phyloP scores from a whole-genome alignment of 139 green algal species.

The Tetradesmus lagerheimii region DNA sequence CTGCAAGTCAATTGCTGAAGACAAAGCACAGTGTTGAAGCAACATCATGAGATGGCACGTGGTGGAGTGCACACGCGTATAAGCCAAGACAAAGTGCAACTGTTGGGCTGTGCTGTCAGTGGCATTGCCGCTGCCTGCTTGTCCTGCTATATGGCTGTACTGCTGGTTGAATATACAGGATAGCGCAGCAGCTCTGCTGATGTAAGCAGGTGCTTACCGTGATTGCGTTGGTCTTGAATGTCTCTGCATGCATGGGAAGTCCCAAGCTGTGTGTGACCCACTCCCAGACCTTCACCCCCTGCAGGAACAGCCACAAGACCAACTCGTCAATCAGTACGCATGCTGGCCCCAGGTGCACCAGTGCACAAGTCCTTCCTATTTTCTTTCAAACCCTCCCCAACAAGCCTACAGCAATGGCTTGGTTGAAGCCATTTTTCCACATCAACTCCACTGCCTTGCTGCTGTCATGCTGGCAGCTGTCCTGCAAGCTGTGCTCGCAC shows the following conservation, averaged over 20 bases:
- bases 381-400: no score
- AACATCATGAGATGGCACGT: no score
- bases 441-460: background rate
- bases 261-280: slow-evolving; percentile 67
- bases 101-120: background rate
- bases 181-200: background rate
- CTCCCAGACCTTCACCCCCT: slow-evolving; percentile 54
- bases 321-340: background rate
- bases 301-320: background rate
- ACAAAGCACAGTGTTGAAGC: no score
- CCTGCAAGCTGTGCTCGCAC: slow-evolving; percentile 8
- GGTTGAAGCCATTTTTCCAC: no score
- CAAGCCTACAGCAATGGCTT: no score
- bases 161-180: background rate
- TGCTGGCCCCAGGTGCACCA: background rate
- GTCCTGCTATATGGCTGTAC: background rate
- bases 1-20: background rate
- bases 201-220: slow-evolving; percentile 45
- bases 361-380: no score
- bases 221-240: slow-evolving; percentile 61
- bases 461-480: background rate
- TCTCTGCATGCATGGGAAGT: slow-evolving; percentile 64
- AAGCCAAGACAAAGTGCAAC: background rate
- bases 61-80: no score
- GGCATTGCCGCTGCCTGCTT: background rate